Base-by-base conservation (phyloP, 2,329 filamentous ascomycete species). In the Amphichorda felina region DNA sequence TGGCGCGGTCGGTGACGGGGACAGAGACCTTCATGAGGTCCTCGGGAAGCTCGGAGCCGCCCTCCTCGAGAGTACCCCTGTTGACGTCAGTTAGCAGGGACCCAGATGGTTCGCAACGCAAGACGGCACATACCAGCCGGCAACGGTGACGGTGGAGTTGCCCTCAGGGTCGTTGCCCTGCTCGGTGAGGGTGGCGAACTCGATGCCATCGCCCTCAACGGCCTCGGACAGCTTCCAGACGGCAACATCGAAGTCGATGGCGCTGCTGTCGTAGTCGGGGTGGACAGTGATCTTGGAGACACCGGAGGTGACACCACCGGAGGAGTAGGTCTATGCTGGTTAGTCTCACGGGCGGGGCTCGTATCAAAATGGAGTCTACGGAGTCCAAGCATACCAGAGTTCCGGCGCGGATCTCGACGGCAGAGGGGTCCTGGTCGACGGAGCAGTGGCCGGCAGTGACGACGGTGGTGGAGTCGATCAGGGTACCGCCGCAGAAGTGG, bases 381-480 rank as follows among this genome's bases (percentile, higher is more conserved):
- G 49, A n/a, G n/a, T n/a, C n/a, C n/a, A n/a, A n/a, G n/a, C n/a
- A n/a, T n/a, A n/a, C n/a, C 8, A 43, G 35, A 24, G 42, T 44
- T 14, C 51, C 51, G 17, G 50, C 51, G 31, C 51, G 51, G 40
- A 55, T 41, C 7, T 27, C 34, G 36, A 52, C 43, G 18, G 15
- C 9, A 8, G 41, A 38, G 14, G 45, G 36, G 16, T 30, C 30
- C 29, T 39, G 27, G 21, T 38, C 46, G 3, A 24, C 33, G n/a
- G 47, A 44, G 43, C 50, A 55, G 41, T 55, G 52, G n/a, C 43
- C 51, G 9, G 52, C 52, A 5, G 52, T 55, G 35, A 55, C 4
- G 37, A 55, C 52, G 14, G 51, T 55, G 40, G 47, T 44, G 41
- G 50, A 45, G 40, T 53, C 50, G 30, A 55, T 17, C 15, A 55